Conservation (phyloP, 75 land plant genomes). For the Selaginella moellendorffii region DNA sequence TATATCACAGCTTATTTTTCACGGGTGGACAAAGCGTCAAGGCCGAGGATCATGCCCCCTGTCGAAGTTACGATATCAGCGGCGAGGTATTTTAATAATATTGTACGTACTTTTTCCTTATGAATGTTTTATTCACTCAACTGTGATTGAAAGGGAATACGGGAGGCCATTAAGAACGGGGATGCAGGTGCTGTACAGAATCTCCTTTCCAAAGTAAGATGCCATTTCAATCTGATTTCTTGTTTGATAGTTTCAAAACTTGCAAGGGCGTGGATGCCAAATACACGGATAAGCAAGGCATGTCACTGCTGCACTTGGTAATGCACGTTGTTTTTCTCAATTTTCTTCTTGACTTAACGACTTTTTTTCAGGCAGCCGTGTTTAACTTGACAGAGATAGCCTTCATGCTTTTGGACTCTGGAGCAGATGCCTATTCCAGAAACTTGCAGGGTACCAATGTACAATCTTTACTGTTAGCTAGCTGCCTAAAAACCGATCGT, state of each 20-base stretch:
- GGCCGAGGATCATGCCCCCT: conserved; percentile 15
- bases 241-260: neutral
- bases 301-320: conserved; percentile 84
- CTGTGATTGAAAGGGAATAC: conserved; percentile 39
- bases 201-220: conserved; percentile 53
- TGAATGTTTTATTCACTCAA: neutral
- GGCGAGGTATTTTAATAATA: conserved; percentile 53
- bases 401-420: conserved; percentile 67
- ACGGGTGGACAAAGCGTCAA: conserved; percentile 28
- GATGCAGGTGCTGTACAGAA: conserved; percentile 59
- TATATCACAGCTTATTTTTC: conserved; percentile 45
- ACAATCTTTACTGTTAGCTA: neutral
- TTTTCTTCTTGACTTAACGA: neutral
- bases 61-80: conserved; percentile 42
- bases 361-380: conserved; percentile 53
- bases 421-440: conserved; percentile 49
- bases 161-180: conserved; percentile 81
- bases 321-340: neutral
- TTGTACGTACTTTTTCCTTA: neutral
- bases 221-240: neutral
- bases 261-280: conserved; percentile 93
- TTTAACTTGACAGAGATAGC: conserved; percentile 82
- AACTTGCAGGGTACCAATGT: conserved; percentile 65
- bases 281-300: conserved; percentile 75
- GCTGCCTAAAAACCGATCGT: neutral